phyloP scores from a whole-genome alignment of 2,329 filamentous ascomycete genomes.

The Triangularia setosa region DNA sequence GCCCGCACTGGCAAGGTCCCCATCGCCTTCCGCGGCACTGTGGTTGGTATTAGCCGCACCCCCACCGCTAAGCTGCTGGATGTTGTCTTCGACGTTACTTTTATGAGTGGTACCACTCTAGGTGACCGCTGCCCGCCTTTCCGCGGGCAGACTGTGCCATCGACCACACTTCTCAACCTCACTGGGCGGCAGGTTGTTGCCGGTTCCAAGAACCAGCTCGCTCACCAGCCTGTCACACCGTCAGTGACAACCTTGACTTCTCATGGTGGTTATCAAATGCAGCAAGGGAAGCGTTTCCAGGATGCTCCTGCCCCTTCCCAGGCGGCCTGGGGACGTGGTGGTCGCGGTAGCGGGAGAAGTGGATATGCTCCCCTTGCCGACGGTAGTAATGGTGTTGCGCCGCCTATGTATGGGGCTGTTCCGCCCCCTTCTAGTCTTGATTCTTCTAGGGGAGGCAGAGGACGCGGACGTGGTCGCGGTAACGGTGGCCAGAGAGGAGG shows the following conservation, averaged over 20 bases:
- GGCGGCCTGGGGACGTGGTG: conserved; percentile 54
- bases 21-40: conserved; percentile 84
- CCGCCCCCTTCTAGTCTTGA: conserved; percentile 59
- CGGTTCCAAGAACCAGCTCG: conserved; percentile 55
- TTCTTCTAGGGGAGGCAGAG: conserved; percentile 38
- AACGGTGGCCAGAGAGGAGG: conserved; percentile 16
- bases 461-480: conserved; percentile 34
- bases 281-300: conserved; percentile 59
- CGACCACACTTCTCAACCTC: conserved; percentile 85
- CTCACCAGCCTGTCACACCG: conserved; percentile 47
- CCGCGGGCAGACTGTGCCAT: conserved; percentile 85
- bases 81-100: conserved; percentile 87
- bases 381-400: not conserved
- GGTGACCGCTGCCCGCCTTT: conserved; percentile 89
- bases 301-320: conserved; percentile 56
- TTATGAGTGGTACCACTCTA: conserved; percentile 95
- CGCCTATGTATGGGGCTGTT: conserved; percentile 47
- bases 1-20: conserved; percentile 92
- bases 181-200: conserved; percentile 76
- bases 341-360: conserved; percentile 39
- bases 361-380: conserved; percentile 22
- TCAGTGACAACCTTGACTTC: conserved; percentile 50
- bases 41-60: conserved; percentile 90
- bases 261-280: conserved; percentile 49
- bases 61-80: conserved; percentile 79